Conservation (phyloP, 805 yeast genomes). For the Saccharomycopsis sp. region DNA sequence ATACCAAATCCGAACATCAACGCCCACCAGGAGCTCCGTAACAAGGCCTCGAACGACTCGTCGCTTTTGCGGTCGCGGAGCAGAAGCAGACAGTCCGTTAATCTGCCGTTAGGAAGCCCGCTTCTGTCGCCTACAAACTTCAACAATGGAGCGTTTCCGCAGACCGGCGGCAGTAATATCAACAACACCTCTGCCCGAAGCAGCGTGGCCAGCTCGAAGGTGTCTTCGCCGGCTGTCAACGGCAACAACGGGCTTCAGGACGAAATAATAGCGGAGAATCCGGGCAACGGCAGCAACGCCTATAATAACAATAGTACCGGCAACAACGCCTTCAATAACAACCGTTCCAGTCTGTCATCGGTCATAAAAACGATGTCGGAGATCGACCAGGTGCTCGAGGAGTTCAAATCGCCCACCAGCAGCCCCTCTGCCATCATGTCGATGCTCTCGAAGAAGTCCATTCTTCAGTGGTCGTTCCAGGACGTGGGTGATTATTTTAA, state of each 20-base stretch:
- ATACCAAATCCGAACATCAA: conserved; percentile 24
- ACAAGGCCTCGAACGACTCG: conserved; percentile 23
- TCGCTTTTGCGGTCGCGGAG: conserved; percentile 52
- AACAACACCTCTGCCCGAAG: background rate
- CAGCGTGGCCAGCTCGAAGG: conserved; percentile 6
- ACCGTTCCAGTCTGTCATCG: conserved; percentile 31
- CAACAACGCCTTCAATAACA: conserved; percentile 1
- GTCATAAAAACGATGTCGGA: conserved; percentile 57
- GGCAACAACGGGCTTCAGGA: conserved; percentile 1
- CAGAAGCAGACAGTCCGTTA: conserved; percentile 36
- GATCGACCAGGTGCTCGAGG: conserved; percentile 67
- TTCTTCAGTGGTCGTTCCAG: conserved; percentile 65
- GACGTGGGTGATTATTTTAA: conserved; percentile 79
- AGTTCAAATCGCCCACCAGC: conserved; percentile 24
- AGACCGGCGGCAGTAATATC: background rate
- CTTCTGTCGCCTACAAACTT: conserved; percentile 5
- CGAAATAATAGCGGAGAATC: background rate
- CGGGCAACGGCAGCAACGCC: background rate
- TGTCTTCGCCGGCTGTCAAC: conserved; percentile 4
- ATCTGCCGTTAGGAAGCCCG: conserved; percentile 13
- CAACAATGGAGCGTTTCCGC: background rate
- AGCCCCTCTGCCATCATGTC: conserved; percentile 7
- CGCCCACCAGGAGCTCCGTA: conserved; percentile 3
- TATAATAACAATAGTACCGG: background rate
- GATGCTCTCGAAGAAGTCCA: conserved; percentile 23